phyloP scores from a whole-genome alignment of 2,329 filamentous ascomycete genomes.

The Xylariaceae sp. region DNA sequence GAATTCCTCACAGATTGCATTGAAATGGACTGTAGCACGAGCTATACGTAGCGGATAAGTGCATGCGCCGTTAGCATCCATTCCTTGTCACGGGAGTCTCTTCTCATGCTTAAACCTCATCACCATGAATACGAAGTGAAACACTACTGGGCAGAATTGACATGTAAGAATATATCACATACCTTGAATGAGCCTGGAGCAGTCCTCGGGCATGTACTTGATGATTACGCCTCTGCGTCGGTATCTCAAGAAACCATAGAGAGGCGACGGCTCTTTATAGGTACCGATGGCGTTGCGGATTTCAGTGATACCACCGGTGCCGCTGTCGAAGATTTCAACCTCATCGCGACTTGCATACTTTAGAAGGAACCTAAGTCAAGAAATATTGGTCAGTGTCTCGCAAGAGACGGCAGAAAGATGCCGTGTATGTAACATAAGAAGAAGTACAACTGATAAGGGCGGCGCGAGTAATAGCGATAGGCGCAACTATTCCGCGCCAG shows the following conservation, averaged over 20 bases:
- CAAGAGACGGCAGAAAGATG: not conserved
- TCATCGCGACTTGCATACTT: slow-evolving; percentile 88
- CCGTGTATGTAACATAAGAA: not conserved
- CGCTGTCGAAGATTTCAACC: slow-evolving; percentile 69
- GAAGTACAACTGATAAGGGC: not conserved
- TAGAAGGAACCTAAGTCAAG: slow-evolving; percentile 72
- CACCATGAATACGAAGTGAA: too few relatives aligned
- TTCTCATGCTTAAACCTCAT: too few relatives aligned
- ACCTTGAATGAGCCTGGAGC: slow-evolving; percentile 92
- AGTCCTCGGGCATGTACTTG: slow-evolving; percentile 87
- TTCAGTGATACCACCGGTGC: slow-evolving; percentile 77
- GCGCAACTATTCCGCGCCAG: slow-evolving; percentile 8
- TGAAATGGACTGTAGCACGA: slow-evolving; percentile 71
- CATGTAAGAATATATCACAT: slow-evolving; percentile 38
- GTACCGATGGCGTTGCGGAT: slow-evolving; percentile 70
- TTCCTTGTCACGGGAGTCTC: not conserved
- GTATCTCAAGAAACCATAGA: slow-evolving; percentile 90
- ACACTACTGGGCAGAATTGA: too few relatives aligned
- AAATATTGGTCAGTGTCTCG: slow-evolving; percentile 18
- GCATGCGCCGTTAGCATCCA: slow-evolving; percentile 21
- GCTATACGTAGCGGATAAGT: slow-evolving; percentile 47
- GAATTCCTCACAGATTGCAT: slow-evolving; percentile 64
- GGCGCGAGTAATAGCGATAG: slow-evolving; percentile 11
- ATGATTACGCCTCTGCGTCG: slow-evolving; percentile 83
- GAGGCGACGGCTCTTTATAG: slow-evolving; percentile 78